Base-by-base conservation (phyloP, 371 early-diverging fungal species). In the Mucor sp. region DNA sequence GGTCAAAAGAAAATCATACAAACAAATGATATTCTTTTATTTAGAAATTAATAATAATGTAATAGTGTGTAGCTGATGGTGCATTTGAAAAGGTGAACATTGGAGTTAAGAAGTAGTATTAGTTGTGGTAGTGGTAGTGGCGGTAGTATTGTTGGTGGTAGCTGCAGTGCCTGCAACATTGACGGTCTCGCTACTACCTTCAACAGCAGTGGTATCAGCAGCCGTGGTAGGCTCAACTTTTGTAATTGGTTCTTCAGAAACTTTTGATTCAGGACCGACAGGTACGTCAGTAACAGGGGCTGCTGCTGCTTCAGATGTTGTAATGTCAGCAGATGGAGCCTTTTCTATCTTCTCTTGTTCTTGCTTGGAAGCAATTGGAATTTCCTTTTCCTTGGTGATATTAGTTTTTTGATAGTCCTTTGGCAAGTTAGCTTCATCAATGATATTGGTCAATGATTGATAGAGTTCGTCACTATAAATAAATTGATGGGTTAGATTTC, bases 381-480 rank as follows among this genome's bases (percentile, higher is more conserved):
- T 11, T 57, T 15, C 57, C 19, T 57, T 57, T 57, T 33, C 57
- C 30, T 32, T 27, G 25, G 27, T 19, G 47, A 1, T 9, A 41
- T 41, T 21, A 11, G 47, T 15, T 21, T 57, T 25, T 47, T 63
- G 70, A 33, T 70, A 70, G 30, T 41, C 62, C 17, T 39, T 21
- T 23, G 70, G 62, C 25, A 70, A 50, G 25, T 65, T 58, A 6
- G 58, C 50, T 39, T 70, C 57, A 39, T 33, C 58, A 32, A 70
- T 66, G 6, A 25, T 33, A 15, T 70, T 66, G 27, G 56, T 66
- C 32, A 70, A 66, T 15, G 55, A 32, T 12, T 62, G 15, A 50
- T 70, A 41, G n/a, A 70, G 60, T 33, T 69, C 65, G 41, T 69
- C 66, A 39, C 70, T 70, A 33, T 8, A 53, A 5, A 53, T 53